Evolutionary conservation across 2,329 filamentous ascomycete genomes (phyloP), one percentile per base, ranked within the genome.

Genomic region (Alternaria hordeiaustralica): DNA sequence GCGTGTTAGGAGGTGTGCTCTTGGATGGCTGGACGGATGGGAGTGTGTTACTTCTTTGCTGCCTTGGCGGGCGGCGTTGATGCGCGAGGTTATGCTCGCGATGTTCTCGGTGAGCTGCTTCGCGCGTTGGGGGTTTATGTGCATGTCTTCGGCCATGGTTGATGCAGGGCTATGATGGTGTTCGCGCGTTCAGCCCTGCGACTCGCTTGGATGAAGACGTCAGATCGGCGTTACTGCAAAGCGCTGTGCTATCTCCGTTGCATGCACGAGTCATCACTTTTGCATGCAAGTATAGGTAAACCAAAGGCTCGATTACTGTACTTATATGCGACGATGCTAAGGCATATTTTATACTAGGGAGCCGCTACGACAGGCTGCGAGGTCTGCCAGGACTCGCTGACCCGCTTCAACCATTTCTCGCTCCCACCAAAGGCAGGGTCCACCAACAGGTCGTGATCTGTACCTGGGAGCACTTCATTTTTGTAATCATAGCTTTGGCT

Each of bases 51-150:
- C 80, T 55, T 78, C 72, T 59, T 70, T 75, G 20, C 64, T 63
- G 51, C 67, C 58, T 54, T 76, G 79, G 68, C 75, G 81, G 28
- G 73, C 82, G 41, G 76, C 72, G 61, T 79, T 75, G 60, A 85
- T 80, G 50, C 80, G 81, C 55, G 81, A 74, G 61, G 70, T 72
- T 63, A 84, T 82, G 57, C 75, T 75, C 41, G 76, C 66, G 36
- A 85, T 69, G 65, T 84, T 85, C 60, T 84, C 82, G 11, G 80
- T 72, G 36, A 85, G 79, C 60, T 81, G 77, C 58, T 81, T 81
- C 50, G 83, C 83, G 62, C 84, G 82, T 63, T 80, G 76, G 36
- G 82, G 75, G 63, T 84, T 79, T 18, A 80, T 71, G 44, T 78
- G 73, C 79, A 81, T 81, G 18, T 79, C 73, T 65, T 75, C 71